phyloP scores from a whole-genome alignment of 768 basidiomycete species.

The Trametes sanguinea region DNA sequence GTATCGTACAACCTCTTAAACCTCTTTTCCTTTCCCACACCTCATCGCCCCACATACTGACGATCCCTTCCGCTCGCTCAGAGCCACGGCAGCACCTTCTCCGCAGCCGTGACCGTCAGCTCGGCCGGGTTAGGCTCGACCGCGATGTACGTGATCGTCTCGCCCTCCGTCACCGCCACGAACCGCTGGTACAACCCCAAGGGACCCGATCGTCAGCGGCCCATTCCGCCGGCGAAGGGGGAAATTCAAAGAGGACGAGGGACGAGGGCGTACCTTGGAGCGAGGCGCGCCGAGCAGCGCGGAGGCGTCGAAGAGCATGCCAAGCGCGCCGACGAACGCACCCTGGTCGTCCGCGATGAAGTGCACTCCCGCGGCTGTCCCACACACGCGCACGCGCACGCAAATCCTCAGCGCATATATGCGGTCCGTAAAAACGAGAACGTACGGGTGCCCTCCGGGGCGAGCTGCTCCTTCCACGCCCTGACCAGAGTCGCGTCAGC shows the following conservation, averaged over 20 bases:
- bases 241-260: slow-evolving; percentile 14
- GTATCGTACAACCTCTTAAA: too few relatives aligned
- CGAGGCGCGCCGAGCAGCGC: slow-evolving; percentile 65
- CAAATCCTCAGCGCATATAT: slow-evolving; percentile 27
- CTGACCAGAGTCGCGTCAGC: slow-evolving; percentile 33
- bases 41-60: too few relatives aligned
- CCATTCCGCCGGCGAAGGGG: too few relatives aligned
- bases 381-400: background rate
- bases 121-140: slow-evolving; percentile 43
- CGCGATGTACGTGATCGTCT: slow-evolving; percentile 62
- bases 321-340: slow-evolving; percentile 40
- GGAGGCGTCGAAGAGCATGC: slow-evolving; percentile 50
- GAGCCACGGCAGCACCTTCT: slow-evolving; percentile 40
- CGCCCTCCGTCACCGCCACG: slow-evolving; percentile 65
- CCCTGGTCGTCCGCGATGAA: slow-evolving; percentile 62
- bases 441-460: slow-evolving; percentile 57
- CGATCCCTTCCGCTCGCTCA: slow-evolving; percentile 3
- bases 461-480: slow-evolving; percentile 68
- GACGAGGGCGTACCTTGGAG: slow-evolving; percentile 42
- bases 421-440: slow-evolving; percentile 22
- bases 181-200: slow-evolving; percentile 45
- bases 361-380: slow-evolving; percentile 31
- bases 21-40: too few relatives aligned
- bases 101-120: slow-evolving; percentile 46
- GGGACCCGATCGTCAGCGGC: too few relatives aligned